Evolutionary conservation across 352 stramenopile genomes (phyloP).

Genomic region (Pythium dissimile): DNA sequence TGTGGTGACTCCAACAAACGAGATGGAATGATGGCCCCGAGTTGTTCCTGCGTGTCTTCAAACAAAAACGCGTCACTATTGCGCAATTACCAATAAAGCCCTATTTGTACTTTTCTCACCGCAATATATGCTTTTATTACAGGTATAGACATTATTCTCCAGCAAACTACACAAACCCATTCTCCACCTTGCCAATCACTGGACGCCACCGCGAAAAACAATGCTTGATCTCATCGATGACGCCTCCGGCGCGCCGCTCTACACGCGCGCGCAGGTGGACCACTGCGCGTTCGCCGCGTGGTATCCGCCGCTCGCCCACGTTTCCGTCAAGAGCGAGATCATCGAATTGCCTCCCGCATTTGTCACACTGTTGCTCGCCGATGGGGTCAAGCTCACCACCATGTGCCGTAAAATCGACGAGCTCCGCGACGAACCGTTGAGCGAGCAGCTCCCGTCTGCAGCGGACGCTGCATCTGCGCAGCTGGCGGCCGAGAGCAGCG

Average conservation of each 20-base stretch:
- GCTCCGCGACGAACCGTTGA: slow-evolving; percentile 24
- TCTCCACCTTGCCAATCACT: not conserved
- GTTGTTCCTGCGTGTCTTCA: not conserved
- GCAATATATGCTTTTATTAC: not conserved
- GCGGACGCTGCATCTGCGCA: slow-evolving; percentile 23
- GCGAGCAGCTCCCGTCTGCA: slow-evolving; percentile 9
- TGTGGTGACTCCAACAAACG: too few species aligned
- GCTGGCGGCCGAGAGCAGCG: slow-evolving; percentile 31
- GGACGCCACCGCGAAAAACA: not conserved
- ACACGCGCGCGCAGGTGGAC: slow-evolving; percentile 71
- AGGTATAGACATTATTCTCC: not conserved
- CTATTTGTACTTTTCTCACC: not conserved
- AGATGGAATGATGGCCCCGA: too few species aligned
- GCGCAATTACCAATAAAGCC: not conserved
- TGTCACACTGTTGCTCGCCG: slow-evolving; percentile 57
- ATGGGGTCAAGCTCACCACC: slow-evolving; percentile 58
- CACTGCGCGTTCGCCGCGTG: slow-evolving; percentile 74
- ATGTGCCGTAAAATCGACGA: slow-evolving; percentile 17
- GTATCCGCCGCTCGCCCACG: slow-evolving; percentile 55
- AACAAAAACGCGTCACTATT: slow-evolving; percentile 26
- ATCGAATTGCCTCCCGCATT: slow-evolving; percentile 50
- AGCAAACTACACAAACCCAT: not conserved
- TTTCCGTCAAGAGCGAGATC: slow-evolving; percentile 62
- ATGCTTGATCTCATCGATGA: not conserved
- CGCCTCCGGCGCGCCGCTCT: slow-evolving; percentile 25